Base-by-base conservation (phyloP, 176 grass and related monocot genomes). In the Themeda triandra region DNA sequence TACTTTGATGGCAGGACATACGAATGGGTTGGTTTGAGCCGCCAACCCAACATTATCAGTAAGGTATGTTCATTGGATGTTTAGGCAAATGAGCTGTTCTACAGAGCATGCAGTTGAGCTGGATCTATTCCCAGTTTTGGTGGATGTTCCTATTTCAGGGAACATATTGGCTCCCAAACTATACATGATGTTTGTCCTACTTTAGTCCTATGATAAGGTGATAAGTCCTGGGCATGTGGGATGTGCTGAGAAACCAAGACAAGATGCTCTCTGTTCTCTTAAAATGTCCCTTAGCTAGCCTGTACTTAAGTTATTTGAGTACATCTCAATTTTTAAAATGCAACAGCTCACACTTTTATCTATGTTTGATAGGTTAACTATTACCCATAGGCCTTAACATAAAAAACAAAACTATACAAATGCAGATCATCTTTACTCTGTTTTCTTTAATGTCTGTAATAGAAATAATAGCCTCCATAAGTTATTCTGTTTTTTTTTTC, bases 1-100 rank as follows among this genome's bases (percentile, higher is more conserved):
- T 96, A 96, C 83, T 99, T 99, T 25, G 96, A 99, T 86, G 96
- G 92, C 21, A 96, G 92, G 81, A 99, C 93, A 58, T 99, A 99
- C 65, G 89, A 94, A 73, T 99, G 96, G 96, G 96, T 96, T 83
- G 96, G 96, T 41, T 84, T 99, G 82, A 99, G 96, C 71, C 96
- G 89, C 65, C 93, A 99, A 42, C 96, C 96, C 70, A 99, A 96
- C 78, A 96, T 99, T 64, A 95, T 99, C 51, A 91, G 91, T 85
- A 99, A 99, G 93, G 96, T 99, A 94, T 74, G 83, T 21, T 75
- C 28, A 71, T 78, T 80, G 13, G 11, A 82, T 87, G 45, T 28
- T 24, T 75, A 69, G 67, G 39, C 18, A 62, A 40, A 74, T 79
- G 60, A 69, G n/a, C 30, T 83, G 15, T 17, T 69, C 29, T 31